phyloP scores from a whole-genome alignment of 352 stramenopile species.

The Saprolegnia parasitica region DNA sequence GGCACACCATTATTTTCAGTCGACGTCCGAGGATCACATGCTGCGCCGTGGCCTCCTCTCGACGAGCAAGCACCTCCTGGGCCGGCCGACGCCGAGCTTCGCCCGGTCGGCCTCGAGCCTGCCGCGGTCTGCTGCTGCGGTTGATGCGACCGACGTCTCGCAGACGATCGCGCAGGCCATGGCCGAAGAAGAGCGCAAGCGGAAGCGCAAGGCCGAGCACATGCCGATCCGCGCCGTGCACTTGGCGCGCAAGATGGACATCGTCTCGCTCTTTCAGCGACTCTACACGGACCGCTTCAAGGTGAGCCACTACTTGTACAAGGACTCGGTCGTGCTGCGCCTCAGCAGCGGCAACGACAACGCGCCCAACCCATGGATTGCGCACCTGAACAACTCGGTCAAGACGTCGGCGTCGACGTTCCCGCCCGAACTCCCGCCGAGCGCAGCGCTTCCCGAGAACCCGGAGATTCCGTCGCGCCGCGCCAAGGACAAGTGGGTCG shows the following conservation, averaged over 20 bases:
- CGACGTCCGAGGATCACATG: not conserved
- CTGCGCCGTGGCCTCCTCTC: not conserved
- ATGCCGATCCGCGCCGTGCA: slow-evolving; percentile 81
- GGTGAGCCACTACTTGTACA: slow-evolving; percentile 71
- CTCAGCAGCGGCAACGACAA: slow-evolving; percentile 42
- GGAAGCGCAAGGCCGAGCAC: slow-evolving; percentile 37
- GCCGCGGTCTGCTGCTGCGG: not conserved
- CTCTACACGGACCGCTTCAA: slow-evolving; percentile 83
- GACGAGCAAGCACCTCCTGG: not conserved
- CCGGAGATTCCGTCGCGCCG: slow-evolving; percentile 58
- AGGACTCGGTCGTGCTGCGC: slow-evolving; percentile 73
- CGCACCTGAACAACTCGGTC: slow-evolving; percentile 13
- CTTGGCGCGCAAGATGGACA: slow-evolving; percentile 82
- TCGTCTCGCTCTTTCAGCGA: slow-evolving; percentile 79
- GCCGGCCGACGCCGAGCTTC: not conserved
- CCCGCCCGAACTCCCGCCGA: slow-evolving; percentile 13
- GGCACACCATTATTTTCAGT: not conserved
- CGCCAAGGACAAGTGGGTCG: slow-evolving; percentile 88
- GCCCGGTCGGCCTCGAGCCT: not conserved
- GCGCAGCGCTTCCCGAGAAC: slow-evolving; percentile 35
- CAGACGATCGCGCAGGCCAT: slow-evolving; percentile 19
- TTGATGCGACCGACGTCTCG: slow-evolving; percentile 16
- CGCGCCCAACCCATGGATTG: not conserved
- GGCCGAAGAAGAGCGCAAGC: slow-evolving; percentile 11
- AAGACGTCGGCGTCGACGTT: slow-evolving; percentile 13